Conservation (phyloP, 2,329 filamentous ascomycete genomes). For the Beauveria pseudobassiana region DNA sequence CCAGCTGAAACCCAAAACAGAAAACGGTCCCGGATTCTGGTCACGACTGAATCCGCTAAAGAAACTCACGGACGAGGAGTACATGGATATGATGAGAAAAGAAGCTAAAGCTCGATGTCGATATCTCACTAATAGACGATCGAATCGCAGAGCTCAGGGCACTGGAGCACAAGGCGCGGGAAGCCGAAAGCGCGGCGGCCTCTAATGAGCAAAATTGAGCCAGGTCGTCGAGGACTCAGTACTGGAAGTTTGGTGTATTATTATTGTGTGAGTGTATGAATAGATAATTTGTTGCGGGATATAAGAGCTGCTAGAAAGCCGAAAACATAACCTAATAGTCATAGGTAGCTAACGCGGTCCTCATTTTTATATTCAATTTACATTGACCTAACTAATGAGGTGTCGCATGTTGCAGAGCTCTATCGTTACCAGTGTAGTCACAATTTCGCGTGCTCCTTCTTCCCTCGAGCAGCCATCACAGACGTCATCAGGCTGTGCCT, state of each 20-base stretch:
- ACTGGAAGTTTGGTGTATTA: neutral
- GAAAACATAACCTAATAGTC: neutral
- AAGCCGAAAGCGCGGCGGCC: neutral
- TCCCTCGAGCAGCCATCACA: neutral
- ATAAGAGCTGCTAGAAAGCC: neutral
- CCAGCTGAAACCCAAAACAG: slow-evolving; percentile 27
- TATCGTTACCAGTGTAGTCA: neutral
- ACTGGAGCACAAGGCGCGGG: slow-evolving; percentile 5
- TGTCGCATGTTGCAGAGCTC: neutral
- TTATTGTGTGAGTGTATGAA: neutral
- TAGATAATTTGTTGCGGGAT: neutral
- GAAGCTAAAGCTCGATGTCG: slow-evolving; percentile 61
- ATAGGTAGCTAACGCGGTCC: neutral
- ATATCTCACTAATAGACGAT: slow-evolving; percentile 73
- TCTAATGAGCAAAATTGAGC: neutral
- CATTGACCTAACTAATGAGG: neutral
- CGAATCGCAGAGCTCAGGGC: slow-evolving; percentile 45
- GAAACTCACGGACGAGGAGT: slow-evolving; percentile 64
- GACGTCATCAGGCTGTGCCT: slow-evolving; percentile 1
- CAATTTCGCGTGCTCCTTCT: neutral
- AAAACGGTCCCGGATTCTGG: slow-evolving; percentile 34
- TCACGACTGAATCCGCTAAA: slow-evolving; percentile 67
- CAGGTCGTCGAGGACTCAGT: neutral
- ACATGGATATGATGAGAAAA: slow-evolving; percentile 66
- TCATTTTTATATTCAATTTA: neutral